A percentile compares a stretch with the other conserved stretches of the same genome.
Evolutionary conservation across 306 rosid genomes (phyloP).

Genomic region (Adenanthera pavonina): DNA sequence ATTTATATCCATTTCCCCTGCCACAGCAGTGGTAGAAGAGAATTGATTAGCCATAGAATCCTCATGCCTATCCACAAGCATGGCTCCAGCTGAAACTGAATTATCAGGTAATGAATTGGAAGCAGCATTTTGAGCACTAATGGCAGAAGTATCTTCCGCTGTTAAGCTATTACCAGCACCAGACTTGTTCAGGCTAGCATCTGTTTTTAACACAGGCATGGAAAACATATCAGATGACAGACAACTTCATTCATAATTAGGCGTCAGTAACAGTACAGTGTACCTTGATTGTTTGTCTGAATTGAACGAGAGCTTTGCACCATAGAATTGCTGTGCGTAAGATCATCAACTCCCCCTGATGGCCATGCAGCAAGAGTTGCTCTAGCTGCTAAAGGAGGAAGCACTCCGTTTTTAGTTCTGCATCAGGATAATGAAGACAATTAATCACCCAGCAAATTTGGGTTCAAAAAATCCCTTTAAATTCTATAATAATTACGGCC

Average conservation of each 20-base stretch:
- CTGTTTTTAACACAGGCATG: constrained; percentile 41
- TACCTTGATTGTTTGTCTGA: constrained; percentile 59
- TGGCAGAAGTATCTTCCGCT: constrained; percentile 43
- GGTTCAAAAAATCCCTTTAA: not conserved
- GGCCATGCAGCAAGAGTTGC: constrained; percentile 94
- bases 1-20: constrained; percentile 48
- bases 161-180: constrained; percentile 42
- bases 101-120: constrained; percentile 45
- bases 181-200: constrained; percentile 46
- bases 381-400: constrained; percentile 79
- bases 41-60: constrained; percentile 38
- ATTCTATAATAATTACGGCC: not conserved
- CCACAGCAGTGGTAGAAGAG: constrained; percentile 41
- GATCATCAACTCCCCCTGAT: constrained; percentile 47
- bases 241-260: constrained; percentile 1
- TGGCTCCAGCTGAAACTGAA: constrained; percentile 36
- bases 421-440: constrained; percentile 38
- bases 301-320: constrained; percentile 37
- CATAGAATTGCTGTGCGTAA: constrained; percentile 39
- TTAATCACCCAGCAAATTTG: constrained; percentile 1
- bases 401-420: constrained; percentile 75
- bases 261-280: constrained; percentile 7
- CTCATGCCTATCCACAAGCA: constrained; percentile 45
- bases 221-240: constrained; percentile 22
- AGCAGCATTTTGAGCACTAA: constrained; percentile 48